Evolutionary conservation across 306 rosid genomes (phyloP).

Genomic region (Glycine soja): DNA sequence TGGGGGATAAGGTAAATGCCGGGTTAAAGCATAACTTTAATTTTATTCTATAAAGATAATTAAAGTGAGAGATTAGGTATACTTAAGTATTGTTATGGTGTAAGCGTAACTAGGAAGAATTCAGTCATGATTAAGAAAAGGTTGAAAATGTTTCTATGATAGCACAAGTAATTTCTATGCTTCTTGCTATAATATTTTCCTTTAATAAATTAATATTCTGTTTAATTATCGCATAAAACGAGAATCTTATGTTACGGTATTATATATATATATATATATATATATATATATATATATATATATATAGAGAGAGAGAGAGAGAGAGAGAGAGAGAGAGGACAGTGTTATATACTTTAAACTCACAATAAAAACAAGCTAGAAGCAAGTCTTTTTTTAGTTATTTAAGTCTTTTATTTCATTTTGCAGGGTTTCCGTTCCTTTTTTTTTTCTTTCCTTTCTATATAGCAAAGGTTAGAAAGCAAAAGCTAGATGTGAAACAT

Average conservation of each 20-base stretch:
- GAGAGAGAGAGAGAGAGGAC: too few relatives aligned
- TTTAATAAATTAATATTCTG: not conserved
- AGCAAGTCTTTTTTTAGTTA: not conserved
- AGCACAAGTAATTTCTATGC: not conserved
- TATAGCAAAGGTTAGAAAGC: not conserved
- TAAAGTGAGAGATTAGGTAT: not conserved
- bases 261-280: too few relatives aligned
- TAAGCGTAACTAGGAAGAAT: slow-evolving; percentile 19
- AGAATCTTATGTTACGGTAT: not conserved
- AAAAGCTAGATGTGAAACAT: not conserved
- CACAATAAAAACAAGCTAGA: not conserved
- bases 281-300: too few relatives aligned
- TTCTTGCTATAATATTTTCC: not conserved
- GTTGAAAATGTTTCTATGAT: not conserved
- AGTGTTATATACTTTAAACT: not conserved
- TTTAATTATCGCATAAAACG: not conserved
- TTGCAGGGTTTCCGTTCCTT: not conserved
- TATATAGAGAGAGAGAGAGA: too few relatives aligned
- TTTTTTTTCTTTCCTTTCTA: not conserved
- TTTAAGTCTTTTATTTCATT: not conserved
- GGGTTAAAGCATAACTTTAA: slow-evolving; percentile 30
- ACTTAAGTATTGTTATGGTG: not conserved
- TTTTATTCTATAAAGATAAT: not conserved
- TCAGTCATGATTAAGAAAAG: not conserved
- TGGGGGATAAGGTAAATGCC: not conserved